phyloP scores from a whole-genome alignment of 2,329 filamentous ascomycete genomes.

The Epichloe sp. region DNA sequence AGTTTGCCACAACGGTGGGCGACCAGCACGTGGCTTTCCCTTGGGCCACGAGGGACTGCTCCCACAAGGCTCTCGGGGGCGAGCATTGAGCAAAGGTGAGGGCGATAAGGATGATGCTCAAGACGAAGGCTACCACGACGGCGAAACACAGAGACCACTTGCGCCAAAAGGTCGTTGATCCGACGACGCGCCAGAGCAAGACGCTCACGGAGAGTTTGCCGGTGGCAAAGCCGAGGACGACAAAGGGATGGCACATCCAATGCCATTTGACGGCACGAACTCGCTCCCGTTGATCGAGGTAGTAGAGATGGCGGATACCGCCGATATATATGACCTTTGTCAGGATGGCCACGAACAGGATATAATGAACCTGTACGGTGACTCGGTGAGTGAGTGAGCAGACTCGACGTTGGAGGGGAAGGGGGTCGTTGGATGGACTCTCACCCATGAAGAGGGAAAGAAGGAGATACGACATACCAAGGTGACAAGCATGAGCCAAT shows the following conservation, averaged over 20 bases:
- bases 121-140: not conserved
- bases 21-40: not conserved
- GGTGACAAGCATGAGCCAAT: slow-evolving; percentile 5
- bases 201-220: slow-evolving; percentile 5
- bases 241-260: slow-evolving; percentile 4
- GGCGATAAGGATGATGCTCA: not conserved
- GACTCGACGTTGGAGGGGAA: no score
- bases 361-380: not conserved
- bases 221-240: slow-evolving; percentile 3
- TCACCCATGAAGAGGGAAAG: not conserved
- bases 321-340: not conserved
- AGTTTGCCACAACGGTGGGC: not conserved
- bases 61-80: slow-evolving; percentile 1
- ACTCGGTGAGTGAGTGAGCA: no score
- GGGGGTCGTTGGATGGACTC: no score
- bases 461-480: not conserved
- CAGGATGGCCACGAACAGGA: not conserved
- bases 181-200: slow-evolving; percentile 3
- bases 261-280: not conserved
- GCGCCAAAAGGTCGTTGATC: slow-evolving; percentile 4
- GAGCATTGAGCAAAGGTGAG: slow-evolving; percentile 5
- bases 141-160: not conserved
- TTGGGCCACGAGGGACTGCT: not conserved
- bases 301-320: not conserved
- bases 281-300: not conserved